Evolutionary conservation across 1,284 basidiomycete species (phyloP).

Genomic region (Ustilago hordei): DNA sequence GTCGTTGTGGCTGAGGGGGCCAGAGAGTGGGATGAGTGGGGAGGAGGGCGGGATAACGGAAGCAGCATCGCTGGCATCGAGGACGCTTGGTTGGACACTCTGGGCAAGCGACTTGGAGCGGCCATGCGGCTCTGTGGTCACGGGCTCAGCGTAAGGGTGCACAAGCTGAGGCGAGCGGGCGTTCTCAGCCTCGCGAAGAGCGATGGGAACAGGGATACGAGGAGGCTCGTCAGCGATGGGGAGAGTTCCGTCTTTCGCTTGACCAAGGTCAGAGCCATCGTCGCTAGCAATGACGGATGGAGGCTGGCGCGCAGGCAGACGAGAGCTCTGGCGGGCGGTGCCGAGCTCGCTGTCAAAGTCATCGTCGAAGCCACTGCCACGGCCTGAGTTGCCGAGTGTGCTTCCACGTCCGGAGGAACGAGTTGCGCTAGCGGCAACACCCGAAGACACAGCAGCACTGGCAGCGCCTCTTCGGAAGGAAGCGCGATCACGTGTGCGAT

Average conservation of each 20-base stretch:
- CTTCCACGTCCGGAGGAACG: slow-evolving; percentile 29
- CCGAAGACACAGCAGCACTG: slow-evolving; percentile 27
- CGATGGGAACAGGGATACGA: slow-evolving; percentile 31
- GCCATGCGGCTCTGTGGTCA: slow-evolving; percentile 14
- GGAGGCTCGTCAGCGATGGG: slow-evolving; percentile 28
- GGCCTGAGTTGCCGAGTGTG: slow-evolving; percentile 31
- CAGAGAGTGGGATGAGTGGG: slow-evolving; percentile 49
- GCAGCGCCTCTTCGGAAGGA: slow-evolving; percentile 31
- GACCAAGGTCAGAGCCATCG: slow-evolving; percentile 18
- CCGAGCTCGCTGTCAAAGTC: slow-evolving; percentile 48
- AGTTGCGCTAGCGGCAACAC: slow-evolving; percentile 17
- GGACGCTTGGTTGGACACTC: slow-evolving; percentile 48
- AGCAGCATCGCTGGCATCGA: slow-evolving; percentile 42
- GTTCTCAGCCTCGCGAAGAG: slow-evolving; percentile 48
- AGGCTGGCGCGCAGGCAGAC: slow-evolving; percentile 22
- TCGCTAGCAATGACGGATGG: slow-evolving; percentile 39
- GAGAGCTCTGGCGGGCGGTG: slow-evolving; percentile 18
- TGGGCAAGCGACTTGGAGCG: slow-evolving; percentile 45
- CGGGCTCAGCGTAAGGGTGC: slow-evolving; percentile 25
- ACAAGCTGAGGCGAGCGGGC: slow-evolving; percentile 52
- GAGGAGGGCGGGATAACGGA: slow-evolving; percentile 42
- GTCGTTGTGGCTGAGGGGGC: slow-evolving; percentile 51
- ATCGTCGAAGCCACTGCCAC: slow-evolving; percentile 33
- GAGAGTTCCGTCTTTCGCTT: not conserved
- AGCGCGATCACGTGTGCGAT: slow-evolving; percentile 16